Evolutionary conservation across 306 rosid species (phyloP).

Genomic region (Sindora glabra): DNA sequence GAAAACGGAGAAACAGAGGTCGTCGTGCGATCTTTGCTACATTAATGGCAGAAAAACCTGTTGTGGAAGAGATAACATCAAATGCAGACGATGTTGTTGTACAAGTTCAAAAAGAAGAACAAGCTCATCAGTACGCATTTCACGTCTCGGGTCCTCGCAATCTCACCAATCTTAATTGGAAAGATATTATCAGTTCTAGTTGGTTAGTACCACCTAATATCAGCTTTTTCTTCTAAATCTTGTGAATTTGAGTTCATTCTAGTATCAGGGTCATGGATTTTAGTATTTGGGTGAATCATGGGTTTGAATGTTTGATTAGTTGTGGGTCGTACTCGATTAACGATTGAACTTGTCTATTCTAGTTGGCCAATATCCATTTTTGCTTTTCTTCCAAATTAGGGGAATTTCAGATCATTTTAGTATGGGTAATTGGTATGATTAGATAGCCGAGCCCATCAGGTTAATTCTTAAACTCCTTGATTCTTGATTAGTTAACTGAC

Average conservation of each 20-base stretch:
- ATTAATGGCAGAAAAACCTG: constrained; percentile 21
- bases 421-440: too few relatives aligned
- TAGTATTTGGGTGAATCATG: too few relatives aligned
- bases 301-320: too few relatives aligned
- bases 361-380: too few relatives aligned
- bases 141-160: constrained; percentile 94
- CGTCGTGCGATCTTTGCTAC: neutral
- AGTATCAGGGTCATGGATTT: too few relatives aligned
- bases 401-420: neutral
- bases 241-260: too few relatives aligned
- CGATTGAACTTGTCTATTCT: too few relatives aligned
- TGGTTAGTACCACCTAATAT: constrained; percentile 83
- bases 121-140: constrained; percentile 75
- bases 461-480: too few relatives aligned
- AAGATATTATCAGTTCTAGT: constrained; percentile 77
- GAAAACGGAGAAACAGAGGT: constrained; percentile 3
- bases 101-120: constrained; percentile 1
- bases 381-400: neutral
- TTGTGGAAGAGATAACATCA: constrained; percentile 7
- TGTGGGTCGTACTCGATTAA: too few relatives aligned
- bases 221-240: too few relatives aligned
- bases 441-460: too few relatives aligned
- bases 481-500: too few relatives aligned
- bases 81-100: neutral
- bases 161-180: constrained; percentile 68